Evolutionary conservation across 2,329 filamentous ascomycete genomes (phyloP).

Genomic region (Aspergillus brunneoviolaceus): DNA sequence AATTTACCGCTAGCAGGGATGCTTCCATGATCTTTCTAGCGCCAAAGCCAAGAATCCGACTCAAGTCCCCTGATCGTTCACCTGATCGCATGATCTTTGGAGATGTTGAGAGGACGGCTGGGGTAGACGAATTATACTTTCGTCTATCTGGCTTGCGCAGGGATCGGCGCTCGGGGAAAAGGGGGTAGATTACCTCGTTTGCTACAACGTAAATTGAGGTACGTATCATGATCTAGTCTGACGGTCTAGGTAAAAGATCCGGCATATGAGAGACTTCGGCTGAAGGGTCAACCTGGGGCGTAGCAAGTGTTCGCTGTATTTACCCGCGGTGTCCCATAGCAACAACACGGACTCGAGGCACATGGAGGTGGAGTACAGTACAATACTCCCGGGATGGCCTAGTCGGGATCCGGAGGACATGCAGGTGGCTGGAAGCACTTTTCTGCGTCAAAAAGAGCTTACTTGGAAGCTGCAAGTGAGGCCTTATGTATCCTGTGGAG

Average conservation of each 20-base stretch:
- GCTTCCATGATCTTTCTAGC: slow-evolving; percentile 36
- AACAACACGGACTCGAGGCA: neutral
- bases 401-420: neutral
- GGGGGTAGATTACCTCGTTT: neutral
- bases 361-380: neutral
- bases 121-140: neutral
- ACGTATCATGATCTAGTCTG: neutral
- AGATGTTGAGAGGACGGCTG: neutral
- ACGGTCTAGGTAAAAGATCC: neutral
- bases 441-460: neutral
- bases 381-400: neutral
- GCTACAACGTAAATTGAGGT: neutral
- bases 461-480: neutral
- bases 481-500: neutral
- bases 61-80: neutral
- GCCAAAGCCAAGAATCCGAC: slow-evolving; percentile 28
- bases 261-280: neutral
- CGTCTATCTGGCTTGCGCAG: slow-evolving; percentile 1
- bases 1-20: slow-evolving; percentile 16
- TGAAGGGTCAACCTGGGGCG: neutral
- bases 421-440: neutral
- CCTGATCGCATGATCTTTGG: slow-evolving; percentile 2
- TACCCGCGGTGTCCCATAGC: neutral
- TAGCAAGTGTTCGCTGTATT: neutral
- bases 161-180: slow-evolving; percentile 9